These are phyloP conservation scores for Coriolopsis trogii DNA, from an alignment of 1,284 basidiomycete genomes.

Conservation along the genomic window DNA sequence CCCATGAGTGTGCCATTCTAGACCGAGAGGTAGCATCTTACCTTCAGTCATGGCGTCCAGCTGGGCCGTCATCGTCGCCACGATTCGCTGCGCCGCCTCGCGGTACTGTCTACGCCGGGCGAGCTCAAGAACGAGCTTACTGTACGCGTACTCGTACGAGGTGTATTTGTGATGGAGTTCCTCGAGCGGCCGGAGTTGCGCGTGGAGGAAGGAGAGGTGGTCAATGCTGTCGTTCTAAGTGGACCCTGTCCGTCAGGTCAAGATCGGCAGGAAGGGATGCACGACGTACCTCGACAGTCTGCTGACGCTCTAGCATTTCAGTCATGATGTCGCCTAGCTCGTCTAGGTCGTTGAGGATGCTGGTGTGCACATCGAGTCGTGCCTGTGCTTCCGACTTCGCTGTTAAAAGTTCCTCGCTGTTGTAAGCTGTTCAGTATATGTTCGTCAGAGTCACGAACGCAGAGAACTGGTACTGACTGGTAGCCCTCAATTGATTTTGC, in stretches of 20 bases:
- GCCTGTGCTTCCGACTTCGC: slow-evolving; percentile 47
- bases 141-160: slow-evolving; percentile 70
- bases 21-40: slow-evolving; percentile 31
- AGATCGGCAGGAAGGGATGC: neutral
- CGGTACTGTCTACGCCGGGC: slow-evolving; percentile 66
- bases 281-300: slow-evolving; percentile 59
- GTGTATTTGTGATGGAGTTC: slow-evolving; percentile 66
- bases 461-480: slow-evolving; percentile 66
- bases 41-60: slow-evolving; percentile 67
- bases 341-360: slow-evolving; percentile 65
- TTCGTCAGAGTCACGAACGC: neutral
- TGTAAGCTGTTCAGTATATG: neutral
- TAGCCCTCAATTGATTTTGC: slow-evolving; percentile 51
- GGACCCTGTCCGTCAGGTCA: neutral
- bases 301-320: slow-evolving; percentile 71
- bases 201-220: slow-evolving; percentile 56
- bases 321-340: slow-evolving; percentile 77
- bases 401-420: slow-evolving; percentile 51
- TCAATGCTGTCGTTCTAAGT: slow-evolving; percentile 53
- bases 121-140: slow-evolving; percentile 71
- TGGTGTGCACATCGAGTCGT: slow-evolving; percentile 50
- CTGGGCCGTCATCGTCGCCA: slow-evolving; percentile 64
- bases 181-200: slow-evolving; percentile 60
- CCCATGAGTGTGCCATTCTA: neutral
- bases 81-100: slow-evolving; percentile 63